These are phyloP conservation scores for Colletotrichum ledebouriae DNA, from an alignment of 2,329 filamentous ascomycete genomes.

Conservation along the genomic window DNA sequence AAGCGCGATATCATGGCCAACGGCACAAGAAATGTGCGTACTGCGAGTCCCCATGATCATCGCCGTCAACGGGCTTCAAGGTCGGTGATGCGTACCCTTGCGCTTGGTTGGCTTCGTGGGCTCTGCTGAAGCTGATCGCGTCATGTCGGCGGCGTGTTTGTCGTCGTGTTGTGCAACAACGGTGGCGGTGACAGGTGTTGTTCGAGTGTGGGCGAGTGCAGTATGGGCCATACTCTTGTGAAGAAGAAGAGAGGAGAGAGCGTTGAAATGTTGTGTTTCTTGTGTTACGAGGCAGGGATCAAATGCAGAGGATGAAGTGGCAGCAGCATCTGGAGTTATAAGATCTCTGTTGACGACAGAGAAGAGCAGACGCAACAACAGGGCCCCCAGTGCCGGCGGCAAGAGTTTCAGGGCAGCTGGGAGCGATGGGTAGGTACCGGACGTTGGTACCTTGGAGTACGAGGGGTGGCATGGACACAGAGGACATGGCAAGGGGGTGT, in stretches of 20 bases:
- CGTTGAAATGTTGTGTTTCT: conserved; percentile 30
- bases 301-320: conserved; percentile 29
- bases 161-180: conserved; percentile 39
- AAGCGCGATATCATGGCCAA: conserved; percentile 6
- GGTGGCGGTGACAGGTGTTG: conserved; percentile 32
- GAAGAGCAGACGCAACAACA: conserved; percentile 40
- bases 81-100: conserved; percentile 56
- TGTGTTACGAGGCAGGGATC: conserved; percentile 36
- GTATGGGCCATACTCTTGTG: conserved; percentile 38
- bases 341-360: conserved; percentile 39
- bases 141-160: conserved; percentile 48
- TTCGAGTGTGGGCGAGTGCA: conserved; percentile 37
- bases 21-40: not conserved
- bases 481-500: conserved; percentile 11
- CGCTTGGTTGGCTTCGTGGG: conserved; percentile 59
- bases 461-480: conserved; percentile 17
- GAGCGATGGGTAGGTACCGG: conserved; percentile 16
- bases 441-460: conserved; percentile 9
- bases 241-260: conserved; percentile 25
- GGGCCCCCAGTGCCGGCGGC: conserved; percentile 39
- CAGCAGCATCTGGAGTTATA: conserved; percentile 42
- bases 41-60: not conserved
- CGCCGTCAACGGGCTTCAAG: not conserved
- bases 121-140: conserved; percentile 59
- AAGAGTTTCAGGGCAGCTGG: conserved; percentile 42